Evolutionary conservation across 495 filamentous ascomycete genomes (phyloP), one percentile per base, ranked within the genome.

Genomic region (Articulospora tetracladia): DNA sequence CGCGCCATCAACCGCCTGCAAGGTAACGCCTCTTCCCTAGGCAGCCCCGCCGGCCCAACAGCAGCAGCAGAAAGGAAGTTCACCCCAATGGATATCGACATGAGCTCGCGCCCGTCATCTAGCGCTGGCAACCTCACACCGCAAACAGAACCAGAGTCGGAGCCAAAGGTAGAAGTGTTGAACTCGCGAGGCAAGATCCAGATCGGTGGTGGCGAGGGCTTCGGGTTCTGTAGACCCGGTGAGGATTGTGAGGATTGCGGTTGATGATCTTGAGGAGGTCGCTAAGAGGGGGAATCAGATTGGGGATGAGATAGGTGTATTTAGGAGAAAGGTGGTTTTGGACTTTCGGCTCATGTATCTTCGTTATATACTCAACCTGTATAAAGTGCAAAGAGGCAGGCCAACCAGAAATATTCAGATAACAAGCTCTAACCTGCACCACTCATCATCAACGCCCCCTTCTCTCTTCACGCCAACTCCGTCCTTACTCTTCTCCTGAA

Each of bases 181-280:
- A 61, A 61, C 34, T 36, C 41, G 10, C 50, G 59, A 54, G 59
- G 59, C 1, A 61, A 61, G 59, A 56, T 61, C 23, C 39, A 50
- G 20, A 57, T 61, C 52, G 44, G 39, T 51, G 59, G 53, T 34
- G 48, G 22, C 1, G 60, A 53, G 24, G 57, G 44, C 22, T 11
- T 17, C 4, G 59, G 59, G 15, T 57, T 47, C 24, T 61, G 52
- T 56, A 30, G 53, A 36, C 59, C 52, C 39, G 59, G 59, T 7
- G 55, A 46, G 50, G 58, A 54, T 23, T 60, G 58, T 28, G 59
- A 56, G 52, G 59, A 61, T 46, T 61, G 59, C 56, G 52, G 59
- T 7, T 61, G 32, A 55, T n/a, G n/a, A n/a, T n/a, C n/a, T n/a
- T n/a, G 23, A 27, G 7, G 44, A 48, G 15, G 44, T 6, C 22